A percentile compares a stretch with the other conserved stretches of the same genome.
These are phyloP conservation scores for Backusella morwellensis DNA, from an alignment of 192 early-diverging fungal genomes.

Conservation along the genomic window DNA sequence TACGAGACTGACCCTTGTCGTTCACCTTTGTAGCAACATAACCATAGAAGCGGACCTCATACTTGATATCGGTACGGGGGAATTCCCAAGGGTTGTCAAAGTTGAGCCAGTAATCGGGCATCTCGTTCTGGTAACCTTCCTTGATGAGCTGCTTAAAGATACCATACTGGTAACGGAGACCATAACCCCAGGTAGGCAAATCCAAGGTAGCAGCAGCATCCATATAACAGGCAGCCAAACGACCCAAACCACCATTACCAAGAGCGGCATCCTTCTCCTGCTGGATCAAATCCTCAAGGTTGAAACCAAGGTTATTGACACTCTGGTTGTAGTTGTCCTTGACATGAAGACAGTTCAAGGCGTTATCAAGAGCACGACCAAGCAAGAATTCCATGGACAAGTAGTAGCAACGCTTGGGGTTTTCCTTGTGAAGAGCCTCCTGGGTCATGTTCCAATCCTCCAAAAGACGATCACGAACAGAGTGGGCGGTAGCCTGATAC, in stretches of 20 bases:
- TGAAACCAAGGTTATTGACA: conserved; percentile 77
- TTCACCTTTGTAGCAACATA: conserved; percentile 73
- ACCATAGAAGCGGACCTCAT: conserved; percentile 90
- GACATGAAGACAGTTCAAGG: conserved; percentile 82
- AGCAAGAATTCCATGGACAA: conserved; percentile 97
- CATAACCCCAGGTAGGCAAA: conserved; percentile 97
- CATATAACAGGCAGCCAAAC: conserved; percentile 98
- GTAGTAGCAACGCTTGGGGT: conserved; percentile 97
- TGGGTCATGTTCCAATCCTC: conserved; percentile 95
- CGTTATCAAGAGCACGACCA: conserved; percentile 97
- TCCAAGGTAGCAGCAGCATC: conserved; percentile 92
- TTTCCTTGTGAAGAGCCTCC: conserved; percentile 56
- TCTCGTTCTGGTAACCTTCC: conserved; percentile 94
- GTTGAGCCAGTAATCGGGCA: conserved; percentile 96
- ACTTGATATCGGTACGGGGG: conserved; percentile 87
- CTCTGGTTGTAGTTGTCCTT: conserved; percentile 75
- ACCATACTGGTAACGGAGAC: conserved; percentile 96
- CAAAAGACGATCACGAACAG: conserved; percentile 90
- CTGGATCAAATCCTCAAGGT: conserved; percentile 88
- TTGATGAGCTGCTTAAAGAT: conserved; percentile 98
- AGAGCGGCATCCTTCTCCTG: conserved; percentile 96
- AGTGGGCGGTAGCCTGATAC: conserved; percentile 91
- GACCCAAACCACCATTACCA: conserved; percentile 96
- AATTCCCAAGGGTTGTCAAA: conserved; percentile 98
- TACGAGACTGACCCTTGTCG: conserved; percentile 61